These are phyloP conservation scores for Fusarium citri DNA, from an alignment of 2,329 filamentous ascomycete genomes.

Conservation along the genomic window DNA sequence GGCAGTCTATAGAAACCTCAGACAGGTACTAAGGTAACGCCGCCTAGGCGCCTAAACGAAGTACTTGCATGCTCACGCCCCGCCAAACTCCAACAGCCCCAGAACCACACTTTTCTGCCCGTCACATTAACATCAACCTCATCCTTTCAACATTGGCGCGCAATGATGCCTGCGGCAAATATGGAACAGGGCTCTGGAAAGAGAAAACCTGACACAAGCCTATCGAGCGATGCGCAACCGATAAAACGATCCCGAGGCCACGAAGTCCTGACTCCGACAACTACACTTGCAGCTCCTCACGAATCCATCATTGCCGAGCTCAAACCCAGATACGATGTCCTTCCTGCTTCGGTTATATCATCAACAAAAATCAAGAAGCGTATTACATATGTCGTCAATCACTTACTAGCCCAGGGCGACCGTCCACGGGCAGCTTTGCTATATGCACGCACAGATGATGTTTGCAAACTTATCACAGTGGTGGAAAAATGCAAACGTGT, in stretches of 20 bases:
- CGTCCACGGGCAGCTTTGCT: slow-evolving; percentile 57
- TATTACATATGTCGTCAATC: slow-evolving; percentile 57
- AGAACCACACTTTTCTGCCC: slow-evolving; percentile 38
- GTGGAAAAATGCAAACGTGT: slow-evolving; percentile 73
- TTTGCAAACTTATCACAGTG: slow-evolving; percentile 75
- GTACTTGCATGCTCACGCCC: slow-evolving; percentile 18
- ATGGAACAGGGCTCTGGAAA: slow-evolving; percentile 26
- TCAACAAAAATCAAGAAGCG: slow-evolving; percentile 70
- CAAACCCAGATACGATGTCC: slow-evolving; percentile 60
- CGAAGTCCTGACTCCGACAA: slow-evolving; percentile 12
- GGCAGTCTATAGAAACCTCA: background rate
- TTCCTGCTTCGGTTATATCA: slow-evolving; percentile 66
- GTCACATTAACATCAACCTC: slow-evolving; percentile 15
- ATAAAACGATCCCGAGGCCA: slow-evolving; percentile 11
- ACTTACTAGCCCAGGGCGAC: slow-evolving; percentile 53
- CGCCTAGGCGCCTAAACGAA: slow-evolving; percentile 2
- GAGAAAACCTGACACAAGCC: slow-evolving; percentile 30
- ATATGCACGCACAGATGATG: slow-evolving; percentile 62
- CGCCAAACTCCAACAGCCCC: slow-evolving; percentile 35
- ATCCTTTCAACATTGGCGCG: slow-evolving; percentile 13
- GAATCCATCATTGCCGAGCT: slow-evolving; percentile 59
- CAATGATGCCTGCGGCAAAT: slow-evolving; percentile 33
- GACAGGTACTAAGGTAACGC: background rate
- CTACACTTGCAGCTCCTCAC: slow-evolving; percentile 53
- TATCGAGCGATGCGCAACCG: background rate